These are phyloP conservation scores for Aspergillus eucalypticola DNA, from an alignment of 2,329 filamentous ascomycete species.

Conservation along the genomic window DNA sequence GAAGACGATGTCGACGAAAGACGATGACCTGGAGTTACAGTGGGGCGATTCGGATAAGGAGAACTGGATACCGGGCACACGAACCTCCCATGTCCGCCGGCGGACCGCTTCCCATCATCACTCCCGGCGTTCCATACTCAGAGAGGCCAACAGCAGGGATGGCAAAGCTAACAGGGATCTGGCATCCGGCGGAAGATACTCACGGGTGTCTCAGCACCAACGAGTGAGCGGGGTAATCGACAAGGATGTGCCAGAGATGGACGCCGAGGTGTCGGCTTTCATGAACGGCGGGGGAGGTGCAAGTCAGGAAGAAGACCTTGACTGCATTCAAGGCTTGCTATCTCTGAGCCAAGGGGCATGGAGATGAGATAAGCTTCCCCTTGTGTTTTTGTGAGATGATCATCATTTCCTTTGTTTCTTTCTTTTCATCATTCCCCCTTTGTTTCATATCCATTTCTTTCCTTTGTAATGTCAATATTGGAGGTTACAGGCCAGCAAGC, in stretches of 20 bases:
- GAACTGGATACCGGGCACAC: slow-evolving; percentile 69
- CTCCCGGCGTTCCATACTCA: slow-evolving; percentile 45
- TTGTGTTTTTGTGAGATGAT: slow-evolving; percentile 13
- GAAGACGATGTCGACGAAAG: slow-evolving; percentile 32
- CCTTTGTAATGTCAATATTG: slow-evolving; percentile 23
- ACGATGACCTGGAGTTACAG: slow-evolving; percentile 47
- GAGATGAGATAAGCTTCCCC: slow-evolving; percentile 53
- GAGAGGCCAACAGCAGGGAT: slow-evolving; percentile 40
- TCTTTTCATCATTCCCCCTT: slow-evolving; percentile 22
- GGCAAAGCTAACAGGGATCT: slow-evolving; percentile 27
- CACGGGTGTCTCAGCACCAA: slow-evolving; percentile 27
- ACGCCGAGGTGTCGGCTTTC: slow-evolving; percentile 70
- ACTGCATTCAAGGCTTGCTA: slow-evolving; percentile 84
- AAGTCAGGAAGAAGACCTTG: slow-evolving; percentile 77
- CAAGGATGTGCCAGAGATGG: slow-evolving; percentile 47
- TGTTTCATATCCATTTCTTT: slow-evolving; percentile 24
- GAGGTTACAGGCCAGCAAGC: slow-evolving; percentile 33
- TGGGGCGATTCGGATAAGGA: slow-evolving; percentile 88
- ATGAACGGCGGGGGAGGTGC: slow-evolving; percentile 62
- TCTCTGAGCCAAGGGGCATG: slow-evolving; percentile 92
- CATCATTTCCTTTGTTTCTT: slow-evolving; percentile 26
- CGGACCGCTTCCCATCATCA: slow-evolving; percentile 31
- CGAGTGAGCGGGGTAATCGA: slow-evolving; percentile 31
- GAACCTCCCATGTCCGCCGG: slow-evolving; percentile 41
- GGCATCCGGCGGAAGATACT: slow-evolving; percentile 29